A percentile compares a stretch with the other conserved stretches of the same genome.
phyloP scores from a whole-genome alignment of 352 stramenopile species.

The Phytophthora chlamydospora region DNA sequence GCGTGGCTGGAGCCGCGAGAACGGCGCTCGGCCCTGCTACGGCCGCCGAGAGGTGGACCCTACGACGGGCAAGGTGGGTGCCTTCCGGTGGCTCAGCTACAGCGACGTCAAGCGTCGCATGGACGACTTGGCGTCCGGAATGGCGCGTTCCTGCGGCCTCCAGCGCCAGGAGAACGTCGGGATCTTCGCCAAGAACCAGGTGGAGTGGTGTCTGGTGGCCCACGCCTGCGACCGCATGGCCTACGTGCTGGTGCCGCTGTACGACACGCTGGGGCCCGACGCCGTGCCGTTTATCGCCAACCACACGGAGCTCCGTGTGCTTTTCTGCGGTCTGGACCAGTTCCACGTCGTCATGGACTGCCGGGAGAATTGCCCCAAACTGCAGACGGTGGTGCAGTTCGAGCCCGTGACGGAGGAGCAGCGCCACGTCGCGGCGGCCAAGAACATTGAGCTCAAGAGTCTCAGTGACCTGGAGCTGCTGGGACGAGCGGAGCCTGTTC shows the following conservation, averaged over 20 bases:
- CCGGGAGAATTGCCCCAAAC: constrained; percentile 49
- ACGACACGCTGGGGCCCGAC: constrained; percentile 79
- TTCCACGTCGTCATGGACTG: constrained; percentile 66
- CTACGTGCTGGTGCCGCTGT: constrained; percentile 75
- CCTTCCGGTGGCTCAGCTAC: constrained; percentile 70
- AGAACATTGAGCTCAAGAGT: constrained; percentile 52
- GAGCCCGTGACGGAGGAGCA: constrained; percentile 49
- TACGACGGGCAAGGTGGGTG: constrained; percentile 41
- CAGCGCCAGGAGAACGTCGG: constrained; percentile 60
- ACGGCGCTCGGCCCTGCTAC: constrained; percentile 17
- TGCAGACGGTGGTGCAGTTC: constrained; percentile 66
- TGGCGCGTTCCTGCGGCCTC: constrained; percentile 39
- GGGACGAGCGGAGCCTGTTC: constrained; percentile 43
- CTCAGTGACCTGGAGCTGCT: constrained; percentile 47
- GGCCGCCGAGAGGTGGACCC: constrained; percentile 49
- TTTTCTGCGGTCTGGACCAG: constrained; percentile 66
- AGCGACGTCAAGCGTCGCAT: constrained; percentile 46
- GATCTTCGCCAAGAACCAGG: constrained; percentile 75
- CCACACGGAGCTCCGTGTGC: constrained; percentile 65
- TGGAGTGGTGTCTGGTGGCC: constrained; percentile 65
- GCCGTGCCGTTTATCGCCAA: constrained; percentile 76
- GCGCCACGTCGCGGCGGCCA: constrained; percentile 26
- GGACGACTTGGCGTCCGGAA: constrained; percentile 47
- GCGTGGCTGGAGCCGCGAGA: constrained; percentile 31
- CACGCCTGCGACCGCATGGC: constrained; percentile 70